A percentile compares a stretch with the other conserved stretches of the same genome.
These are phyloP conservation scores for Aspergillus asperescens DNA, from an alignment of 495 filamentous ascomycete species.

Conservation along the genomic window DNA sequence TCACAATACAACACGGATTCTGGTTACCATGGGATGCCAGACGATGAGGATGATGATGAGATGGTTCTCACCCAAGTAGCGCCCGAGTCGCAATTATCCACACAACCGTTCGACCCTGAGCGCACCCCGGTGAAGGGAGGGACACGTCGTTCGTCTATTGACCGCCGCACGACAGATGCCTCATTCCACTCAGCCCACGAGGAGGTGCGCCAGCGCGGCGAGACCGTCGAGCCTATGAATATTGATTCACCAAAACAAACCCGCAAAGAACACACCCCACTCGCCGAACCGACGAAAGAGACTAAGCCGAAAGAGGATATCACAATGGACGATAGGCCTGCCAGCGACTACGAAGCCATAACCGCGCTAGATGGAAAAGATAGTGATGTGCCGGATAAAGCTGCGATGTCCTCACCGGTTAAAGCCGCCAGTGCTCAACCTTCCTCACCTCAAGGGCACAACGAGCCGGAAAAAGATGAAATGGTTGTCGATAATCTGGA, in stretches of 20 bases:
- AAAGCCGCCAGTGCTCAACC: conserved; percentile 17
- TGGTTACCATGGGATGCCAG: conserved; percentile 75
- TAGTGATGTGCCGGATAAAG: conserved; percentile 6
- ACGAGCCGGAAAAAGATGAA: conserved; percentile 42
- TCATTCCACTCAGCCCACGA: conserved; percentile 69
- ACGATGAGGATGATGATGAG: conserved; percentile 40
- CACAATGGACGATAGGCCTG: conserved; percentile 19
- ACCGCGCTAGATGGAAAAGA: background rate
- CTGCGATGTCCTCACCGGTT: conserved; percentile 17
- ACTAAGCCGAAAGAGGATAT: background rate
- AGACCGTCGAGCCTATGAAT: conserved; percentile 35
- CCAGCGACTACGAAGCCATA: conserved; percentile 5
- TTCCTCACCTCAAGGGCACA: conserved; percentile 19
- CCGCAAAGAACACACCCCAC: conserved; percentile 13
- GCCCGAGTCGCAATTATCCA: conserved; percentile 31
- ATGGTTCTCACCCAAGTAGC: conserved; percentile 33
- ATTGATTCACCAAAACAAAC: conserved; percentile 23
- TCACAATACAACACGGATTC: conserved; percentile 57
- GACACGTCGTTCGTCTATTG: conserved; percentile 28
- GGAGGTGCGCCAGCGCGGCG: conserved; percentile 40
- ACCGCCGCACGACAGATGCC: conserved; percentile 49
- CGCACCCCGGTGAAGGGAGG: conserved; percentile 26
- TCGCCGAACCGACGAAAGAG: conserved; percentile 18
- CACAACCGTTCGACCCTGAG: conserved; percentile 37
- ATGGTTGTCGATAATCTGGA: conserved; percentile 47